Evolutionary conservation across 2,329 filamentous ascomycete species (phyloP), one percentile per base, ranked within the genome.

Genomic region (Stagonosporopsis vannaccii): DNA sequence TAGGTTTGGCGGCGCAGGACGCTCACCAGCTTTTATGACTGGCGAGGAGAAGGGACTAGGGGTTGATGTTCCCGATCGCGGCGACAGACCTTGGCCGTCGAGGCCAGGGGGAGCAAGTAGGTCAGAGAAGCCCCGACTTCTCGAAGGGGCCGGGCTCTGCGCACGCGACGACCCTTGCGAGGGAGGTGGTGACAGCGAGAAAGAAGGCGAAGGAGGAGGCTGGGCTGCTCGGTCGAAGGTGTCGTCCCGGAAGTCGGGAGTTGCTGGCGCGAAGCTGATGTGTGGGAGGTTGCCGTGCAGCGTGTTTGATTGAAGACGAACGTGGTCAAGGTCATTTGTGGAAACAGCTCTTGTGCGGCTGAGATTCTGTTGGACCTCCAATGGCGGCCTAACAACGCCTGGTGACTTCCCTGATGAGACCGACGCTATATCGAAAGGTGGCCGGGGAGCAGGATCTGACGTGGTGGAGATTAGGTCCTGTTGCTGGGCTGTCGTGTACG

Each of bases 301-400:
- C 7, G 66, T 68, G 63, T 74, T 58, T 63, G 74, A 74, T 58
- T 84, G 79, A 4, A 84, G 64, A 22, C 72, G 77, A 26, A 83
- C 65, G 11, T 76, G 75, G 28, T 79, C 74, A 2, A 83, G 81
- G 68, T 85, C 84, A 60, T 86, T 86, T 3, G 84, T 82, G 15
- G 86, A 87, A 2, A 87, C 84, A 20, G 86, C 85, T 58, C 85
- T 77, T 41, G 73, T 72, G 46, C 76, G 74, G 17, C 61, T 67
- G n/a, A 63, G 47, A 6, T 57, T 63, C 32, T 64, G 60, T 19
- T 70, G 66, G 11, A 75, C 67, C n/a, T 76, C 72, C 17, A 68
- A 45, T 25, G 43, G 67, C 9, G 72, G 72, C 30, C 72, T 65
- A 12, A 59, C 60, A 4, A 68, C 48, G 15, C 61, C 50, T 19